phyloP scores from a whole-genome alignment of 2,329 filamentous ascomycete genomes.

The Aspergillus clavatus region DNA sequence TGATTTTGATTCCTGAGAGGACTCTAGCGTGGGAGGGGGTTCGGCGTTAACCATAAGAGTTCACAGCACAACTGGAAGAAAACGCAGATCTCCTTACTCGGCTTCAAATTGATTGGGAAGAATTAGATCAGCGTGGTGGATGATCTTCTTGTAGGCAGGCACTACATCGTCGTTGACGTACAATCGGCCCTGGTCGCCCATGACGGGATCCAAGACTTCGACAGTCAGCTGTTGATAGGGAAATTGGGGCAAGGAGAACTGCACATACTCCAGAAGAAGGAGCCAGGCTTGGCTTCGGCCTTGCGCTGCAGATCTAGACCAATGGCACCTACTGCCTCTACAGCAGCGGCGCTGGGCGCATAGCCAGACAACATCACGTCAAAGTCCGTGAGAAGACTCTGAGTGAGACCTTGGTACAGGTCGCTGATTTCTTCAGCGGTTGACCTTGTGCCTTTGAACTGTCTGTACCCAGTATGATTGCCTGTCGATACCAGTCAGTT shows the following conservation, averaged over 20 bases:
- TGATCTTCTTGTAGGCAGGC: slow-evolving; percentile 76
- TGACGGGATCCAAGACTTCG: slow-evolving; percentile 85
- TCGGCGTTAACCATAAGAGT: neutral
- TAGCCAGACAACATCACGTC: slow-evolving; percentile 95
- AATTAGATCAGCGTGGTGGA: slow-evolving; percentile 82
- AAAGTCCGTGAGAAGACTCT: slow-evolving; percentile 81
- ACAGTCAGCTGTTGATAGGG: slow-evolving; percentile 4
- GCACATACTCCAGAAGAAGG: slow-evolving; percentile 75
- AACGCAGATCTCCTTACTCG: slow-evolving; percentile 76
- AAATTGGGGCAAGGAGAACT: slow-evolving; percentile 14
- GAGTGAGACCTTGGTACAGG: slow-evolving; percentile 76
- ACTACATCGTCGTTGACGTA: slow-evolving; percentile 92
- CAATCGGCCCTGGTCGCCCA: slow-evolving; percentile 90
- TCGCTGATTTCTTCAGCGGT: slow-evolving; percentile 77
- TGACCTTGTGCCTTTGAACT: slow-evolving; percentile 78
- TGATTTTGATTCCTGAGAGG: slow-evolving; percentile 79
- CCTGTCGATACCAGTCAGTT: slow-evolving; percentile 49
- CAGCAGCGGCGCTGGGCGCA: slow-evolving; percentile 78
- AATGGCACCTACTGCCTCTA: slow-evolving; percentile 79
- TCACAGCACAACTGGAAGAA: neutral
- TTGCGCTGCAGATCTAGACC: slow-evolving; percentile 71
- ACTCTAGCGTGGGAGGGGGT: slow-evolving; percentile 50
- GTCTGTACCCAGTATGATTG: slow-evolving; percentile 90
- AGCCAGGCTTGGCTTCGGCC: slow-evolving; percentile 58
- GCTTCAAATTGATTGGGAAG: slow-evolving; percentile 96